These are phyloP conservation scores for Bruguiera gymnorhiza DNA, from an alignment of 345 rosid species.

Conservation along the genomic window DNA sequence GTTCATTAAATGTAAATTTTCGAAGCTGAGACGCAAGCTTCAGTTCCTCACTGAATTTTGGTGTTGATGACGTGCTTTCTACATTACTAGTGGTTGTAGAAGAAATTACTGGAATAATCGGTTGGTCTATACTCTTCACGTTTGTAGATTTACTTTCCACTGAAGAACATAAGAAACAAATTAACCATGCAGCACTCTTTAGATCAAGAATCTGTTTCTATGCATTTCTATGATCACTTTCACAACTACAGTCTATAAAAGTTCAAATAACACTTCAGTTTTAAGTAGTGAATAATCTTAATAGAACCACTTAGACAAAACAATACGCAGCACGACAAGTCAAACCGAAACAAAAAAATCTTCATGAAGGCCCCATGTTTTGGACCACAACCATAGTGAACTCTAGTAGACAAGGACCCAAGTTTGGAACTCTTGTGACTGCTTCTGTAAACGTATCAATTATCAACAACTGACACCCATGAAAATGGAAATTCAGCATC, in stretches of 20 bases:
- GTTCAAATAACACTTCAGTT: background rate
- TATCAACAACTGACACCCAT: background rate
- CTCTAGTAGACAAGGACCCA: background rate
- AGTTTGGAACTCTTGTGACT: background rate
- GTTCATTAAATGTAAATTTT: constrained; percentile 25
- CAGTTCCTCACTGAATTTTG: constrained; percentile 32
- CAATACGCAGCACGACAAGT: background rate
- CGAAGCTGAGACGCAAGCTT: constrained; percentile 29
- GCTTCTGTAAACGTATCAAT: too few relatives aligned
- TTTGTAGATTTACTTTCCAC: constrained; percentile 23
- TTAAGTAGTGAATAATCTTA: too few relatives aligned
- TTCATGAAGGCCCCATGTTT: background rate
- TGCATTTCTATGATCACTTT: background rate
- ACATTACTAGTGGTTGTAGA: constrained; percentile 21
- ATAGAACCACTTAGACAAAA: background rate
- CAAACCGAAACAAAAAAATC: background rate
- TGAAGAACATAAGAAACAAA: constrained; percentile 9
- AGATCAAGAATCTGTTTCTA: background rate
- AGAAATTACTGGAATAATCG: constrained; percentile 17
- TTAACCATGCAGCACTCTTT: background rate
- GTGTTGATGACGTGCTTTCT: constrained; percentile 22
- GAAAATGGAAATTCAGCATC: background rate
- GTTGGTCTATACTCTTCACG: constrained; percentile 20
- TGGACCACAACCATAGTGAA: background rate
- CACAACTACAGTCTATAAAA: background rate